phyloP scores from a whole-genome alignment of 2,329 filamentous ascomycete species.

The Penicillium sp. region DNA sequence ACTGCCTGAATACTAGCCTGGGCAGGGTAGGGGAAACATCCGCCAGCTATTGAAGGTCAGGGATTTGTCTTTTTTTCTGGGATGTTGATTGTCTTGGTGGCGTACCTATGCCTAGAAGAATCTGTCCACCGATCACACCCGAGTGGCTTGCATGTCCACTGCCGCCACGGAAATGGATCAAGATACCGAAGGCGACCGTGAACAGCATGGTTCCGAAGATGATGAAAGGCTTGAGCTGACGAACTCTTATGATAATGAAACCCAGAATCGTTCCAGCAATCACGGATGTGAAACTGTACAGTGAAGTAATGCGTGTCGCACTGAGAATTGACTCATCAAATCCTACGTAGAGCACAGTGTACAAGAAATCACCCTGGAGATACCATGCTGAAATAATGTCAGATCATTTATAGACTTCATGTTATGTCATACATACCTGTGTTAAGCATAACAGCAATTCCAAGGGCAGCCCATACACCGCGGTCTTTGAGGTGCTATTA shows the following conservation, averaged over 20 bases:
- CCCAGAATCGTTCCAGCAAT: slow-evolving; percentile 60
- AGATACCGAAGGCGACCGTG: slow-evolving; percentile 65
- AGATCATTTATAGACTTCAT: slow-evolving; percentile 12
- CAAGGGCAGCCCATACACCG: slow-evolving; percentile 63
- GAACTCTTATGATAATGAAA: slow-evolving; percentile 57
- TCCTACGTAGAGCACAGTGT: slow-evolving; percentile 61
- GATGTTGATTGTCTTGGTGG: slow-evolving; percentile 24
- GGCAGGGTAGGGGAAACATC: slow-evolving; percentile 59
- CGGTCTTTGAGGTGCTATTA: slow-evolving; percentile 59
- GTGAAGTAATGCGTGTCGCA: slow-evolving; percentile 60
- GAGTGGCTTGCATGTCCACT: slow-evolving; percentile 42
- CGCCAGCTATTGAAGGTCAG: slow-evolving; percentile 39
- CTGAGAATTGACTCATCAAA: slow-evolving; percentile 60
- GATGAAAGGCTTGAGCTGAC: slow-evolving; percentile 65
- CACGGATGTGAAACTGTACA: slow-evolving; percentile 62
- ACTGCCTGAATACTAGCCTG: slow-evolving; percentile 55
- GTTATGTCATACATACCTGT: slow-evolving; percentile 28
- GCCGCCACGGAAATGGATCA: slow-evolving; percentile 64
- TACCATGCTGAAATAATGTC: slow-evolving; percentile 52
- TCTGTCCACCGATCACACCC: slow-evolving; percentile 63
- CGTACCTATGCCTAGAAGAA: slow-evolving; percentile 57
- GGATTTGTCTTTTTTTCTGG: too few relatives aligned
- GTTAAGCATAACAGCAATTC: slow-evolving; percentile 44
- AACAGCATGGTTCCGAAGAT: slow-evolving; percentile 61
- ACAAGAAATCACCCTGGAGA: slow-evolving; percentile 65